Evolutionary conservation across 164 flowering plant genomes (phyloP).

Genomic region (Stephania cephalantha): DNA sequence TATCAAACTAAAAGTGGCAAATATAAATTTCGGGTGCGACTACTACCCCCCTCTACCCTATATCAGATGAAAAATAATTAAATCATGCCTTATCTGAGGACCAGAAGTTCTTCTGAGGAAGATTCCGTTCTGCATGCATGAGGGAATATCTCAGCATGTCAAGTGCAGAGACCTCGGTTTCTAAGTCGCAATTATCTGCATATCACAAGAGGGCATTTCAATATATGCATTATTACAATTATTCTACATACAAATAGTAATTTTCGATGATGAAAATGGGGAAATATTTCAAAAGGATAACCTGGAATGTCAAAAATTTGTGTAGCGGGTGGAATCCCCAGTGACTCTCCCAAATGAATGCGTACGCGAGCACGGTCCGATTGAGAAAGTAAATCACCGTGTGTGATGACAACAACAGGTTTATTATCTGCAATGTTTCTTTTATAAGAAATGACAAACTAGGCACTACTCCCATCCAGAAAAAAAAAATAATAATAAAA

Average conservation of each 20-base stretch:
- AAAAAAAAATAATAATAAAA: too few species aligned
- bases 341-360: slow-evolving; percentile 57
- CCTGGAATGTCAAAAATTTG: slow-evolving; percentile 93
- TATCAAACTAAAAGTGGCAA: not conserved
- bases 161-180: slow-evolving; percentile 37
- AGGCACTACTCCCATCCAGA: not conserved
- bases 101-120: slow-evolving; percentile 30
- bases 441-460: not conserved
- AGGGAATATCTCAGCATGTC: slow-evolving; percentile 62
- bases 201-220: not conserved
- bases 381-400: slow-evolving; percentile 66
- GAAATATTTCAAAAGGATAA: slow-evolving; percentile 16
- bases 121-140: slow-evolving; percentile 72
- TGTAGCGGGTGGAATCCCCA: slow-evolving; percentile 60
- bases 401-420: slow-evolving; percentile 72
- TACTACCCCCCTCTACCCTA: too few species aligned
- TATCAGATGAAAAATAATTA: not conserved
- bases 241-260: not conserved
- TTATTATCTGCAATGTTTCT: slow-evolving; percentile 57
- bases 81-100: slow-evolving; percentile 26
- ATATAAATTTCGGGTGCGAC: too few species aligned
- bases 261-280: not conserved
- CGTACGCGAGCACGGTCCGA: slow-evolving; percentile 54
- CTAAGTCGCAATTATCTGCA: slow-evolving; percentile 48
- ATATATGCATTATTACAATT: not conserved